Conservation (phyloP, 306 rosid species). For the Macrotyloma uniflorum region DNA sequence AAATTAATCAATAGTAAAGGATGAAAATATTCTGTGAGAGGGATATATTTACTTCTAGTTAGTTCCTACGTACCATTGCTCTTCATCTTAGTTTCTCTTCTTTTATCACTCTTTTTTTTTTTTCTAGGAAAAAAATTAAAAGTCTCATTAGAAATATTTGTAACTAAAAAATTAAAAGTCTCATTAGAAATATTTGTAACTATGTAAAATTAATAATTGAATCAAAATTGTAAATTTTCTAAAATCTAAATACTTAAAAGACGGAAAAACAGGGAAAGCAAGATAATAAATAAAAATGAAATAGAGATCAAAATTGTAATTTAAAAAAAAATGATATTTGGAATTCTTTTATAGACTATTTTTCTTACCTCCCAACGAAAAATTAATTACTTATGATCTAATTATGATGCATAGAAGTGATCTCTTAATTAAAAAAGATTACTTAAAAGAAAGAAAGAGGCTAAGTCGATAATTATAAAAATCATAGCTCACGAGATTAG, state of each 20-base stretch:
- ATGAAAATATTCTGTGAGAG: not conserved
- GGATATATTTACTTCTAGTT: not conserved
- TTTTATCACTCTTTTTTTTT: no score
- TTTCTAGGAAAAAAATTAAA: no score
- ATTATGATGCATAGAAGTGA: not conserved
- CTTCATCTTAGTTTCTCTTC: not conserved
- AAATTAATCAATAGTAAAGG: not conserved
- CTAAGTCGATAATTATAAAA: not conserved
- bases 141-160: no score
- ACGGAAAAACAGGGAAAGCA: no score
- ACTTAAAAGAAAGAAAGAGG: not conserved
- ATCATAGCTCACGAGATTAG: constrained; percentile 19
- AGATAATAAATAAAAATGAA: no score
- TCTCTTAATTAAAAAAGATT: not conserved
- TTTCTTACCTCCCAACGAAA: not conserved
- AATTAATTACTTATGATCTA: not conserved
- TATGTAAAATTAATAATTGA: no score
- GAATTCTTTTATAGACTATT: not conserved
- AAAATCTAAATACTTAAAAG: no score
- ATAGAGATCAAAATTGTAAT: no score
- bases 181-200: no score
- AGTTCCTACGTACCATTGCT: not conserved
- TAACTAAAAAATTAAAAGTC: no score
- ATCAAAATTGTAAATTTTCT: no score
- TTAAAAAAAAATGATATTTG: not conserved